Evolutionary conservation across 176 grass and related monocot species (phyloP).

Genomic region (Oryza officinalis): DNA sequence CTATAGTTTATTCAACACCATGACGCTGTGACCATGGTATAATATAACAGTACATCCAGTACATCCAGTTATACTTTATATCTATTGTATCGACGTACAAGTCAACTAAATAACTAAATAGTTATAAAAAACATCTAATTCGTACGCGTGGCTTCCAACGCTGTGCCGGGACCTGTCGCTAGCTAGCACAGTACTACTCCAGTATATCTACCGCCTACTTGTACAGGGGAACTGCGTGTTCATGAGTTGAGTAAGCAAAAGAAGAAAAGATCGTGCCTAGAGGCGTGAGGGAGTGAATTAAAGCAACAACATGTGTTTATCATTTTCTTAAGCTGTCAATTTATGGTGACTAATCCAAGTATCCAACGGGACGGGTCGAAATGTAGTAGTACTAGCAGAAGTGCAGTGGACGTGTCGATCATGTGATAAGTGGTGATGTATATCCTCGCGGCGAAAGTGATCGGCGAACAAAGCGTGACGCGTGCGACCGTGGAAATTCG

Average conservation of each 20-base stretch:
- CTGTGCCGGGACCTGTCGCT: background rate
- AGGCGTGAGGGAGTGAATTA: background rate
- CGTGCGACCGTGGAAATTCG: background rate
- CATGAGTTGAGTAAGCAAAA: background rate
- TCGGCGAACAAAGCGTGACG: slow-evolving; percentile 29
- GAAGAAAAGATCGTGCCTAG: background rate
- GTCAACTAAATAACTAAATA: too few relatives aligned
- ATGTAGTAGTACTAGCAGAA: background rate
- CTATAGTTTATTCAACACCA: too few relatives aligned
- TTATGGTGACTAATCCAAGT: background rate
- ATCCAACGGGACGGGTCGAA: background rate
- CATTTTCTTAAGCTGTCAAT: background rate
- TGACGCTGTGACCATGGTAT: too few relatives aligned
- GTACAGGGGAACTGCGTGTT: too few relatives aligned
- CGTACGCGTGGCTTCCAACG: background rate
- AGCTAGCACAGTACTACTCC: background rate
- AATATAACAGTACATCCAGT: too few relatives aligned
- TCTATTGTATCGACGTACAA: background rate
- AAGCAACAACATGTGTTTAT: background rate
- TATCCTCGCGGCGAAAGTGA: slow-evolving; percentile 14
- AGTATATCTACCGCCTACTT: background rate
- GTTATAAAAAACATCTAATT: too few relatives aligned
- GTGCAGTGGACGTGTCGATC: background rate
- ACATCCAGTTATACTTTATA: too few relatives aligned
- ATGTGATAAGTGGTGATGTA: background rate